A percentile compares a stretch with the other conserved stretches of the same genome.
Conservation (phyloP, 768 basidiomycete genomes). For the Kwoniella botswanensis region DNA sequence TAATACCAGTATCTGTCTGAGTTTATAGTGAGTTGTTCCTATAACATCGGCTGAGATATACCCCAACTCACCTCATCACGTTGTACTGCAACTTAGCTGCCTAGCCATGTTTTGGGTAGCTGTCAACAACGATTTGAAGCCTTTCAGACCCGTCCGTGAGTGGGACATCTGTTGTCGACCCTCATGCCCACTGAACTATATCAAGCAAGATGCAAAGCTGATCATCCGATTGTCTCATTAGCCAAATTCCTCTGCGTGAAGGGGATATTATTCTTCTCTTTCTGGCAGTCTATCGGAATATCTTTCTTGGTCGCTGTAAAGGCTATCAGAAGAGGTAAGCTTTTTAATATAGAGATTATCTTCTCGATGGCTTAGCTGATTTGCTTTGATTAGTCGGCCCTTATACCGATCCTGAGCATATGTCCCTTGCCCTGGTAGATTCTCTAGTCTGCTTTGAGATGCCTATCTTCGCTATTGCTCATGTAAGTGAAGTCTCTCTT, state of each 20-base stretch:
- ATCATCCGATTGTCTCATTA: conserved; percentile 16
- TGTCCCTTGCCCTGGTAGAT: conserved; percentile 88
- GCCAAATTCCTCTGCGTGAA: conserved; percentile 99
- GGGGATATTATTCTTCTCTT: conserved; percentile 96
- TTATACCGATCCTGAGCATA: conserved; percentile 84
- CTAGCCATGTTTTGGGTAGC: conserved; percentile 97
- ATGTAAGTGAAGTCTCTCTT: conserved; percentile 62
- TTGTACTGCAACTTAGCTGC: conserved; percentile 62
- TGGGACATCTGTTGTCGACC: neutral
- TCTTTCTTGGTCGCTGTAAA: conserved; percentile 85
- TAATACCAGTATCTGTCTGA: conserved; percentile 59
- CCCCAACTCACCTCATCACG: neutral
- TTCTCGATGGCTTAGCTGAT: neutral
- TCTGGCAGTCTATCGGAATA: conserved; percentile 91
- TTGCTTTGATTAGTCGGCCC: conserved; percentile 66
- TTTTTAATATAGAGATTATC: neutral
- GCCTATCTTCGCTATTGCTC: conserved; percentile 94
- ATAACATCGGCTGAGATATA: neutral
- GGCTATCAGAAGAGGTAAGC: conserved; percentile 67
- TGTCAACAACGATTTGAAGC: conserved; percentile 83
- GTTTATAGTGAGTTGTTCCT: conserved; percentile 65
- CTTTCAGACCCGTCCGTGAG: conserved; percentile 65
- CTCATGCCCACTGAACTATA: too few relatives aligned
- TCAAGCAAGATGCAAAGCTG: too few relatives aligned
- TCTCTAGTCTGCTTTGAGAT: conserved; percentile 93